A percentile compares a stretch with the other conserved stretches of the same genome.
phyloP scores from a whole-genome alignment of 2,329 filamentous ascomycete genomes.

The Kalmusia sp. region DNA sequence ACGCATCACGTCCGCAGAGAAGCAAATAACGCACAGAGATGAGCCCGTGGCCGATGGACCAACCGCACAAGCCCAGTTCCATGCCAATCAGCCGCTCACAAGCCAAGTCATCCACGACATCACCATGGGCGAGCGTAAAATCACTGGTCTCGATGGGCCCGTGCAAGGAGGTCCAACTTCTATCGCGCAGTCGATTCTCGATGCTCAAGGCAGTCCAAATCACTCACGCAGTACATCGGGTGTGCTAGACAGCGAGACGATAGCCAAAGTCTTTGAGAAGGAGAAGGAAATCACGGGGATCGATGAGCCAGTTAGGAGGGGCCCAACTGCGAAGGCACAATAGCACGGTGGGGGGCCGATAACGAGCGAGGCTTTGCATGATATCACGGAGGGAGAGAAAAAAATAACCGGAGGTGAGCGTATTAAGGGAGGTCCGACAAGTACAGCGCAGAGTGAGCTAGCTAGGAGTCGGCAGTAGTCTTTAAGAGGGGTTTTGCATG shows the following conservation, averaged over 20 bases:
- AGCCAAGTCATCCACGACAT: conserved; percentile 49
- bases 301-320: conserved; percentile 24
- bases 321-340: conserved; percentile 40
- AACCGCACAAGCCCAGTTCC: conserved; percentile 51
- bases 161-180: conserved; percentile 22
- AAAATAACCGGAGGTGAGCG: conserved; percentile 40
- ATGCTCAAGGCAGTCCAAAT: conserved; percentile 3
- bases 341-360: conserved; percentile 37
- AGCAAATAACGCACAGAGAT: conserved; percentile 45
- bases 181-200: not conserved
- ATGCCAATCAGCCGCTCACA: conserved; percentile 41
- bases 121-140: conserved; percentile 50
- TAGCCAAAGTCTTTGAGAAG: conserved; percentile 37
- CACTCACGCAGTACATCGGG: conserved; percentile 18
- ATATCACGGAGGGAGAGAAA: conserved; percentile 44
- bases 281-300: conserved; percentile 37
- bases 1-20: conserved; percentile 51
- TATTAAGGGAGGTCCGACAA: conserved; percentile 38
- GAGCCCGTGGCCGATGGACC: conserved; percentile 48
- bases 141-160: conserved; percentile 43
- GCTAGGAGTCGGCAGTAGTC: conserved; percentile 30
- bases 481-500: not conserved
- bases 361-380: conserved; percentile 36
- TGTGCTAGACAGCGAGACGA: conserved; percentile 31
- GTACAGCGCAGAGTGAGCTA: conserved; percentile 41